These are phyloP conservation scores for Xylaria sp. DNA, from an alignment of 2,329 filamentous ascomycete species.

Conservation along the genomic window DNA sequence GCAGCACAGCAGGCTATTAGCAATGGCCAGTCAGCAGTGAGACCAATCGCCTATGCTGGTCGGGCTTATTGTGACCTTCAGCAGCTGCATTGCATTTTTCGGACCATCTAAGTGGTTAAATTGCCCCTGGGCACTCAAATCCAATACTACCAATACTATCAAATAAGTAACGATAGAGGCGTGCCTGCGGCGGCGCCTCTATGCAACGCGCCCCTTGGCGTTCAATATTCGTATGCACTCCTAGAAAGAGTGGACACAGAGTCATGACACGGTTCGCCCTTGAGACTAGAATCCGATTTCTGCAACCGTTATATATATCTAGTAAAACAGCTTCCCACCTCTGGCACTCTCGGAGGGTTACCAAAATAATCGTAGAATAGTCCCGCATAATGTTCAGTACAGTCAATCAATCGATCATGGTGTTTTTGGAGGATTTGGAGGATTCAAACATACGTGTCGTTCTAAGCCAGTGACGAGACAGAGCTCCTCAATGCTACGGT, in stretches of 20 bases:
- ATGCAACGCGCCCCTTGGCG: neutral
- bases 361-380: neutral
- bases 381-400: neutral
- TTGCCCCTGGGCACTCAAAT: neutral
- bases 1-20: neutral
- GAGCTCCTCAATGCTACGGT: neutral
- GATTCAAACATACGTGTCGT: conserved; percentile 7
- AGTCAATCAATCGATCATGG: neutral
- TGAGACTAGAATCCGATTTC: no score
- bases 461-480: neutral
- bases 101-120: neutral
- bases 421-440: neutral
- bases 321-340: neutral
- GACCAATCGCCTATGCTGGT: conserved; percentile 1
- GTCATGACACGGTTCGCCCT: no score
- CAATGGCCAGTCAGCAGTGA: neutral
- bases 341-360: neutral
- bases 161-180: neutral
- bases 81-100: conserved; percentile 2
- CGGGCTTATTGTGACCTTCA: neutral
- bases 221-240: neutral
- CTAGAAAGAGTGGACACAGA: no score
- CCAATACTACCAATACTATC: neutral
- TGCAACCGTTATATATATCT: neutral
- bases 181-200: neutral